Conservation (phyloP, 2,329 filamentous ascomycete species). For the Dothidotthia symphoricarpi region DNA sequence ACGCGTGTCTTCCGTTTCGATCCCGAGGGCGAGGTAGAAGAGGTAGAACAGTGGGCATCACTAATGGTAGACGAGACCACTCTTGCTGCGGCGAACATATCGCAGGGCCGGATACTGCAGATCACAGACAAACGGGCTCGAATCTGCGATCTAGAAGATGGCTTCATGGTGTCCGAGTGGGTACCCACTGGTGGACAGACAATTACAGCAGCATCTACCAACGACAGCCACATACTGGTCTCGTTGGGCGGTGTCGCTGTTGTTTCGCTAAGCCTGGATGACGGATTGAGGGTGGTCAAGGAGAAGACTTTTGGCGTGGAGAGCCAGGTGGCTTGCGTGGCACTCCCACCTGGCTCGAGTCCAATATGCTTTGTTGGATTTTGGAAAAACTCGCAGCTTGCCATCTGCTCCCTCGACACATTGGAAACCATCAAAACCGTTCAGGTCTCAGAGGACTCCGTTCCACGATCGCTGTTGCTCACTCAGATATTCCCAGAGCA, state of each 20-base stretch:
- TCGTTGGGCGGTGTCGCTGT: conserved; percentile 74
- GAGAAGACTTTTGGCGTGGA: conserved; percentile 62
- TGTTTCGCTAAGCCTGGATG: conserved; percentile 63
- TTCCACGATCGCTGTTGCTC: conserved; percentile 79
- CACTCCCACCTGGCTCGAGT: conserved; percentile 64
- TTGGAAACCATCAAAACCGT: conserved; percentile 65
- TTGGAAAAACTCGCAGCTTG: conserved; percentile 79
- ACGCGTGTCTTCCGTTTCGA: conserved; percentile 81
- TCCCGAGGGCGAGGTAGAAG: conserved; percentile 74
- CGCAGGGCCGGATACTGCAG: conserved; percentile 66
- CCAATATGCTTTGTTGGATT: conserved; percentile 78
- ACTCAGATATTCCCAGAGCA: conserved; percentile 69
- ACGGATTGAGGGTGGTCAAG: conserved; percentile 57
- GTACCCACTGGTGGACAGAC: conserved; percentile 46
- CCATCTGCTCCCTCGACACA: conserved; percentile 67
- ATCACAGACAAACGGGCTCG: conserved; percentile 65
- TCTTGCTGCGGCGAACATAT: conserved; percentile 66
- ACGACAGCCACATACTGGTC: conserved; percentile 66
- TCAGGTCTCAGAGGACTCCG: conserved; percentile 60
- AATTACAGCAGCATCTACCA: conserved; percentile 79
- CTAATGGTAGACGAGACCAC: conserved; percentile 70
- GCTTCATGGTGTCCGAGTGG: conserved; percentile 60
- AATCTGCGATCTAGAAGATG: conserved; percentile 60
- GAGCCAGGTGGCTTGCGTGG: conserved; percentile 82
- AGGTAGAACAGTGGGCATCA: conserved; percentile 73